Evolutionary conservation across 495 filamentous ascomycete species (phyloP), one percentile per base, ranked within the genome.

Genomic region (Tetracladium setigerum): DNA sequence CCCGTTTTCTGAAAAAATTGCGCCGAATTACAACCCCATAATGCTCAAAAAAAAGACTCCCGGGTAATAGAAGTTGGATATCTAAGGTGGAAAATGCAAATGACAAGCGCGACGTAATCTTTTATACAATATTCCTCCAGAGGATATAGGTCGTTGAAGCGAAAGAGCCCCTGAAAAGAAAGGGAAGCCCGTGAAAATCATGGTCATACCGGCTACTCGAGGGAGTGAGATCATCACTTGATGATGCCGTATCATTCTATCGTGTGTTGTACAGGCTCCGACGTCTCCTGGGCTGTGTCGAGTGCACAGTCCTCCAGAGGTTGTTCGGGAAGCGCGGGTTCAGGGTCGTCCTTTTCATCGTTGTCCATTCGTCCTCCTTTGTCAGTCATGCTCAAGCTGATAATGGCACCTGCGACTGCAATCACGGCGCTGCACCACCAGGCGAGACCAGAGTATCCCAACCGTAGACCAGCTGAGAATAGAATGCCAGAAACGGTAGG

Each of bases 371-470:
- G 60, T 12, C 59, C 69, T 16, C 54, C 46, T 12, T 67, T 62
- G 19, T 78, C 74, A 33, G 60, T 63, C 50, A 81, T 70, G 40
- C 67, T 65, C 38, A 77, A 52, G 37, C 69, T 68, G 52, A 76
- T 55, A 27, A 61, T 65, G 14, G 84, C 87, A 37, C 89, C 92
- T 40, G 80, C 59, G 8, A 89, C 54, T 49, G 87, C 83, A 30
- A 96, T 79, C 8, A 87, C 38, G 8, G 82, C 86, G 56, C 82
- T 87, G 42, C 78, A 77, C 94, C 94, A 97, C 91, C 92, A 98
- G 8, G 87, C 81, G 5, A 97, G 67, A 38, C 89, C 89, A 14
- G 87, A 87, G 52, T 84, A 87, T 32, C 91, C 90, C 27, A 80
- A 70, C 44, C 80, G 69, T 22, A 95, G 72, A 18, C 94, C 92